Evolutionary conservation across 257 asterid species (phyloP).

Genomic region (Penstemon barbatus): DNA sequence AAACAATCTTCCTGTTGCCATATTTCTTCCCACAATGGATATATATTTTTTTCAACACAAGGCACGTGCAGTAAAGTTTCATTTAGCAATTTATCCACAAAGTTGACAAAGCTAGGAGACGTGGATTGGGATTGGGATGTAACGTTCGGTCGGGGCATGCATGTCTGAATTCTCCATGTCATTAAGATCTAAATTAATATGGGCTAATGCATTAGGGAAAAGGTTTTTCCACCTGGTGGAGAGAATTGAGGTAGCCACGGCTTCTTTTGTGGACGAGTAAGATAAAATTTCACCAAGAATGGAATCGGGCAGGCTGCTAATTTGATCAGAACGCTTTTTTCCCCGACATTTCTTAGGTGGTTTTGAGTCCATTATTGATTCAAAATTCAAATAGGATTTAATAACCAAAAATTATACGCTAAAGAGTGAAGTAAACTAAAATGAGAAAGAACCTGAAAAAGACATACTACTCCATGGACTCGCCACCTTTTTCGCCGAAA

Average conservation of each 20-base stretch:
- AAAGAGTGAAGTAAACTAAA: too few relatives aligned
- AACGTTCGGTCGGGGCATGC: too few relatives aligned
- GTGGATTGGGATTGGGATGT: not conserved
- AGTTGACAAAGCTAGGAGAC: not conserved
- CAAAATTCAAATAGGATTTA: too few relatives aligned
- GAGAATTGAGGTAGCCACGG: not conserved
- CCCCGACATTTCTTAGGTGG: too few relatives aligned
- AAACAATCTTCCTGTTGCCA: not conserved
- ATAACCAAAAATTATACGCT: too few relatives aligned
- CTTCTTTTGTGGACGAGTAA: not conserved
- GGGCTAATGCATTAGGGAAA: not conserved
- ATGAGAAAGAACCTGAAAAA: too few relatives aligned
- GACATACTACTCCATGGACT: too few relatives aligned
- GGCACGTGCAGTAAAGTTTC: not conserved
- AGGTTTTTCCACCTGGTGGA: constrained; percentile 11
- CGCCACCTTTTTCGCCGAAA: too few relatives aligned
- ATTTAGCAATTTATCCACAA: not conserved
- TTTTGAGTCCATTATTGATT: too few relatives aligned
- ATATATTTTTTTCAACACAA: not conserved
- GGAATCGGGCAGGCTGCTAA: not conserved
- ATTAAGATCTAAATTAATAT: not conserved
- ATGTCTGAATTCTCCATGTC: not conserved
- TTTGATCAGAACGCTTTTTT: too few relatives aligned
- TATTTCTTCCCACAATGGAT: not conserved
- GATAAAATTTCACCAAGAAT: constrained; percentile 7